These are phyloP conservation scores for Penicillium decumbens DNA, from an alignment of 2,329 filamentous ascomycete genomes.

Conservation along the genomic window DNA sequence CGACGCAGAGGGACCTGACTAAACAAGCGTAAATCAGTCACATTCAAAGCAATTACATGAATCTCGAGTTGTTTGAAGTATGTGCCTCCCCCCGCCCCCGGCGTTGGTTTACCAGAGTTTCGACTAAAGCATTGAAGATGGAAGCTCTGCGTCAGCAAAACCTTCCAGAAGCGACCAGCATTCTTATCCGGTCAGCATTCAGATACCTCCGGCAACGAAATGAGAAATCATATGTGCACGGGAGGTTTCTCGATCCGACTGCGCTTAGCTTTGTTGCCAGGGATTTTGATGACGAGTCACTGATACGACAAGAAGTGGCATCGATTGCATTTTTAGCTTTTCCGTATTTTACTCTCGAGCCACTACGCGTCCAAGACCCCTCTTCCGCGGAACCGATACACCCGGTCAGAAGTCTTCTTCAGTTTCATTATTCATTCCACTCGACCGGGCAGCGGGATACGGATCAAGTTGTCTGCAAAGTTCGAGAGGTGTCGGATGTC, in stretches of 20 bases:
- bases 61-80: neutral
- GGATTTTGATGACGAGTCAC: neutral
- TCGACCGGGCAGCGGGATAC: neutral
- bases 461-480: neutral
- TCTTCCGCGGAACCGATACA: neutral
- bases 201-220: neutral
- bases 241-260: slow-evolving; percentile 2
- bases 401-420: slow-evolving; percentile 5
- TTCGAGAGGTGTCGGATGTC: neutral
- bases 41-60: neutral
- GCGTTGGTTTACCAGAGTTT: neutral
- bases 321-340: slow-evolving; percentile 5
- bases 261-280: slow-evolving; percentile 1
- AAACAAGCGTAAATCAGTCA: neutral
- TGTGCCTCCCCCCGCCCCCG: neutral
- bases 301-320: neutral
- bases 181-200: slow-evolving; percentile 1
- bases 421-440: slow-evolving; percentile 9
- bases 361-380: neutral
- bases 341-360: slow-evolving; percentile 1
- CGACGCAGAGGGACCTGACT: too few relatives aligned
- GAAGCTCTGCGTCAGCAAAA: neutral
- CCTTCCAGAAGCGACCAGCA: neutral
- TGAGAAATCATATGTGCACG: slow-evolving; percentile 3
- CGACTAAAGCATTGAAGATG: neutral